Evolutionary conservation across 148 eudicot genomes (phyloP).

Genomic region (Arbutus unedo): DNA sequence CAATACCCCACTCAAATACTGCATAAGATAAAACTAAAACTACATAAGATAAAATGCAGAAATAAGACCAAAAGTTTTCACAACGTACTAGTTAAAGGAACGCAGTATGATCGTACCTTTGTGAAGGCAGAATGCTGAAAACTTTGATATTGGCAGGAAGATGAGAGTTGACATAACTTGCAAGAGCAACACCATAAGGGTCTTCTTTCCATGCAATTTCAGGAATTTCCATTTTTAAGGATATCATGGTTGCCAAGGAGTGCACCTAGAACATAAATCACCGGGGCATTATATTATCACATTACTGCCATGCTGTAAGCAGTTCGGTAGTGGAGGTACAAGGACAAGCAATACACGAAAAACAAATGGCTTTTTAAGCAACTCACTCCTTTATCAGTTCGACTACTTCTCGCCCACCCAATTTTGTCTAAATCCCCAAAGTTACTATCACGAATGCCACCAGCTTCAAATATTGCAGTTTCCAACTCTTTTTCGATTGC

Average conservation of each 20-base stretch:
- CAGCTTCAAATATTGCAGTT: conserved; percentile 73
- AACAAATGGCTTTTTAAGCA: not conserved
- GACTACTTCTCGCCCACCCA: conserved; percentile 86
- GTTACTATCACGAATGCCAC: conserved; percentile 82
- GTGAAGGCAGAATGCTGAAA: conserved; percentile 82
- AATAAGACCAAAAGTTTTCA: not conserved
- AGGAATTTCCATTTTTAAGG: conserved; percentile 90
- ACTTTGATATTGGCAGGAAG: conserved; percentile 75
- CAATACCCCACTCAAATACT: not conserved
- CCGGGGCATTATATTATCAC: not conserved
- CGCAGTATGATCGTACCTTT: conserved; percentile 34
- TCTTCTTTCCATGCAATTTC: conserved; percentile 77
- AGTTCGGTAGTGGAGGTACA: not conserved
- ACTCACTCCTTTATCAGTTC: conserved; percentile 94
- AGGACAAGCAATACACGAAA: conserved; percentile 1
- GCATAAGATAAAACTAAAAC: not conserved
- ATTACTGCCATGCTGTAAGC: not conserved
- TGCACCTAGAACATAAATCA: conserved; percentile 53
- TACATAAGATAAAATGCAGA: not conserved
- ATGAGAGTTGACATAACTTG: conserved; percentile 53
- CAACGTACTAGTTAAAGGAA: not conserved
- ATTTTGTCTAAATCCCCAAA: conserved; percentile 73
- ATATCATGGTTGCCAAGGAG: conserved; percentile 83
- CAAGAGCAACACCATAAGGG: conserved; percentile 72
- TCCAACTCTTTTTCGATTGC: conserved; percentile 89